phyloP scores from a whole-genome alignment of 2,329 filamentous ascomycete genomes.

The Xylaria digitata region DNA sequence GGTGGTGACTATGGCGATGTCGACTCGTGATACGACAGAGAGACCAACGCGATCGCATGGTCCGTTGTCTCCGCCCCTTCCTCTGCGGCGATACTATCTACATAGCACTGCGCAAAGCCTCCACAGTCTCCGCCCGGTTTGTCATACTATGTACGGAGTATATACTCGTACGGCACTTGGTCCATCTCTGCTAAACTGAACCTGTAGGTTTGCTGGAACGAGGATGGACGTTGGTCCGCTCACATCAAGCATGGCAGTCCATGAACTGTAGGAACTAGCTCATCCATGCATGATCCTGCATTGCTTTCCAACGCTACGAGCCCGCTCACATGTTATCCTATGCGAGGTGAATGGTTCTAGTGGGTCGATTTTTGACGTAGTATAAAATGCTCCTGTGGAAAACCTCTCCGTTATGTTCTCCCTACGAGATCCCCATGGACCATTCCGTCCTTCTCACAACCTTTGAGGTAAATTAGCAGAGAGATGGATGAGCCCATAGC shows the following conservation, averaged over 20 bases:
- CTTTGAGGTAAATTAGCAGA: neutral
- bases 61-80: neutral
- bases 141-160: conserved; percentile 32
- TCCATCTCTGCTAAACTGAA: conserved; percentile 18
- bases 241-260: conserved; percentile 18
- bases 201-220: conserved; percentile 12
- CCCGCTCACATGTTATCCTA: conserved; percentile 4
- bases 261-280: conserved; percentile 3
- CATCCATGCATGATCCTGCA: conserved; percentile 20
- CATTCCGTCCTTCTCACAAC: conserved; percentile 5
- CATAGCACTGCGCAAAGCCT: neutral
- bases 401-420: neutral
- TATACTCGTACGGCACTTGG: conserved; percentile 22
- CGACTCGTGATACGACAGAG: neutral
- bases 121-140: conserved; percentile 21
- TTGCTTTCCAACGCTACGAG: neutral
- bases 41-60: neutral
- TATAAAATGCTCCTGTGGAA: conserved; percentile 11
- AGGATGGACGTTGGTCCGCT: conserved; percentile 12
- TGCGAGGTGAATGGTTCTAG: neutral
- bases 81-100: neutral
- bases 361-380: conserved; percentile 2
- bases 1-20: neutral
- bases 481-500: conserved; percentile 45
- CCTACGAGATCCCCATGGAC: neutral